A percentile compares a stretch with the other conserved stretches of the same genome.
Conservation (phyloP, 208 protist species). For the Leishmania lainsoni region DNA sequence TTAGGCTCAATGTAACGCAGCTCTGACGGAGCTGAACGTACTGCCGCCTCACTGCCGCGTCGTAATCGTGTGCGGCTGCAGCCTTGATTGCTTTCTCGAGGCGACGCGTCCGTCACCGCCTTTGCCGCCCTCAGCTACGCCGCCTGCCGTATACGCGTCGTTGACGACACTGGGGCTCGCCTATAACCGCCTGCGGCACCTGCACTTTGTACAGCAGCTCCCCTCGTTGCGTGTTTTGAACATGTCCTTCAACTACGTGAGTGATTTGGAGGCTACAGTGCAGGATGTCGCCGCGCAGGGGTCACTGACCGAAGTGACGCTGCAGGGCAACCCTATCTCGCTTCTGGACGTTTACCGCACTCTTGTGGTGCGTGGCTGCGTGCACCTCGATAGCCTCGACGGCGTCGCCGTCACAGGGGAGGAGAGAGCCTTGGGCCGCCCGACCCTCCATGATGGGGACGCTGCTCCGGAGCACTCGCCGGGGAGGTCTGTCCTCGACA, state of each 20-base stretch:
- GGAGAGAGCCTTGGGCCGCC: slow-evolving; percentile 36
- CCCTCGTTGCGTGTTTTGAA: slow-evolving; percentile 71
- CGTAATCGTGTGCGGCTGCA: slow-evolving; percentile 60
- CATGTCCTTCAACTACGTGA: slow-evolving; percentile 65
- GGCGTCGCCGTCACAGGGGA: slow-evolving; percentile 40
- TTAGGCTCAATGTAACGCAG: slow-evolving; percentile 64
- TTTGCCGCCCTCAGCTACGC: background rate
- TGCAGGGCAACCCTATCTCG: slow-evolving; percentile 74
- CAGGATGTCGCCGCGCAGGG: slow-evolving; percentile 39
- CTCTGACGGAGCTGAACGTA: slow-evolving; percentile 44
- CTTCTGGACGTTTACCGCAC: slow-evolving; percentile 66
- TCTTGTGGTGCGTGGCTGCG: slow-evolving; percentile 43
- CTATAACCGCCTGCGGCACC: slow-evolving; percentile 53
- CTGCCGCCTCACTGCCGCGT: slow-evolving; percentile 62
- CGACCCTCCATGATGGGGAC: background rate
- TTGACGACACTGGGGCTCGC: slow-evolving; percentile 60
- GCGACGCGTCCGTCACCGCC: background rate
- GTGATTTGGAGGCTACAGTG: slow-evolving; percentile 43
- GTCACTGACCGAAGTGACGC: slow-evolving; percentile 54
- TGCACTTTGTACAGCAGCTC: slow-evolving; percentile 52
- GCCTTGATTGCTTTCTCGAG: slow-evolving; percentile 28
- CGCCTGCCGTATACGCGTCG: slow-evolving; percentile 22
- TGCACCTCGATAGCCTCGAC: slow-evolving; percentile 65
- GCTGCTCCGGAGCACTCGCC: background rate
- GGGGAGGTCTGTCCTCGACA: background rate